Evolutionary conservation across 2,329 filamentous ascomycete genomes (phyloP).

Genomic region (Trichophaea hybrida): DNA sequence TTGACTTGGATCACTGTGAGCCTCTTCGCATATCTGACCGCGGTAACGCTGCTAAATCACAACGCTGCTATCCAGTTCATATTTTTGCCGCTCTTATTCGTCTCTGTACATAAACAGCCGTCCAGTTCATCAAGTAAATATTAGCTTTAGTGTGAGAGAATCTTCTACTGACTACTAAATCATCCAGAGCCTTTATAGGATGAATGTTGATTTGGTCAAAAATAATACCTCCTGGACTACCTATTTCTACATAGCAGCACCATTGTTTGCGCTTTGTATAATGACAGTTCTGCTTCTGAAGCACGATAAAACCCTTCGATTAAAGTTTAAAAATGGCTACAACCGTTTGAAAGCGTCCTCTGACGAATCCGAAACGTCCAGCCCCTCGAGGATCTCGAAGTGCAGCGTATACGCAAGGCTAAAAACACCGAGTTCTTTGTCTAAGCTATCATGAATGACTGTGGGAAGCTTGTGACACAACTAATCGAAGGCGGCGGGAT

Average conservation of each 20-base stretch:
- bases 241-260: slow-evolving; percentile 14
- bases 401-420: not conserved
- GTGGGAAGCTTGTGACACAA: not conserved
- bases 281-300: not conserved
- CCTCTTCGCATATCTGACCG: not conserved
- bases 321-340: no score
- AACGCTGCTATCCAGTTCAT: not conserved
- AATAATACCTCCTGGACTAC: slow-evolving; percentile 22
- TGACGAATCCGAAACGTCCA: not conserved
- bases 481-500: not conserved
- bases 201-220: slow-evolving; percentile 23
- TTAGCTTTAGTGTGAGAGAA: not conserved
- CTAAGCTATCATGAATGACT: not conserved
- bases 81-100: not conserved
- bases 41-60: not conserved
- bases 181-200: slow-evolving; percentile 18
- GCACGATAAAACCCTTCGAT: not conserved
- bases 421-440: not conserved
- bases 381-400: not conserved
- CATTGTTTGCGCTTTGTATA: slow-evolving; percentile 7
- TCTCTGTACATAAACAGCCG: not conserved
- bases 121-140: not conserved
- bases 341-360: no score
- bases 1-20: not conserved
- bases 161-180: slow-evolving; percentile 6